phyloP scores from a whole-genome alignment of 768 basidiomycete genomes.

The Rossbeevera mucosa region DNA sequence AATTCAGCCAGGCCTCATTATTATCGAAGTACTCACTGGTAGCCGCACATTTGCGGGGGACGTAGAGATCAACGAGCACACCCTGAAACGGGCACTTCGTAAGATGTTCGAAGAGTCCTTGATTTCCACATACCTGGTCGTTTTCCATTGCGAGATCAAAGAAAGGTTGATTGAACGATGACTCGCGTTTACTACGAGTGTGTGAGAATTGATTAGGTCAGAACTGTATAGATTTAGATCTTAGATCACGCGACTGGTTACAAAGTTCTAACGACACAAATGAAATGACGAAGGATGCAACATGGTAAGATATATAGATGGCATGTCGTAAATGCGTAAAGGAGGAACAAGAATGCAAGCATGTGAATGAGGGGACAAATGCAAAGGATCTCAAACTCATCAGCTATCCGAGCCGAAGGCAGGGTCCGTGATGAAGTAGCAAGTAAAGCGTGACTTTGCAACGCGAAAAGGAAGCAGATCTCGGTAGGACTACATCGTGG shows the following conservation, averaged over 20 bases:
- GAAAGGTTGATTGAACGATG: conserved; percentile 1
- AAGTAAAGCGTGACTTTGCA: conserved; percentile 19
- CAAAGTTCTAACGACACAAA: conserved; percentile 3
- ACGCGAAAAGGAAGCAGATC: conserved; percentile 14
- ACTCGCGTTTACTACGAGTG: conserved; percentile 8
- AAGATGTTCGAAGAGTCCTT: background rate
- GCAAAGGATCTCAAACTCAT: conserved; percentile 12
- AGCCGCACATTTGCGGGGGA: conserved; percentile 98
- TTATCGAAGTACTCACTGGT: conserved; percentile 64
- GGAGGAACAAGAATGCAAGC: conserved; percentile 22
- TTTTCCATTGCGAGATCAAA: conserved; percentile 68
- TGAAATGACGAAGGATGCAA: background rate
- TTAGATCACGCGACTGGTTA: conserved; percentile 4
- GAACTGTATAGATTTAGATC: conserved; percentile 29
- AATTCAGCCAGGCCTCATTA: background rate
- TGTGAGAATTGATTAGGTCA: conserved; percentile 26
- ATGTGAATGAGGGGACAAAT: conserved; percentile 18
- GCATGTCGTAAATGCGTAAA: conserved; percentile 14
- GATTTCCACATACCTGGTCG: conserved; percentile 71
- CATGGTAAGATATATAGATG: conserved; percentile 11
- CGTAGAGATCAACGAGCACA: conserved; percentile 99
- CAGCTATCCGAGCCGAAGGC: conserved; percentile 26
- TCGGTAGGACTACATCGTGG: conserved; percentile 28
- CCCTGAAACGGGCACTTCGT: conserved; percentile 52
- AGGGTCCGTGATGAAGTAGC: conserved; percentile 29